phyloP scores from a whole-genome alignment of 192 early-diverging fungal genomes.

The Gryganskiella cystojenkinii region DNA sequence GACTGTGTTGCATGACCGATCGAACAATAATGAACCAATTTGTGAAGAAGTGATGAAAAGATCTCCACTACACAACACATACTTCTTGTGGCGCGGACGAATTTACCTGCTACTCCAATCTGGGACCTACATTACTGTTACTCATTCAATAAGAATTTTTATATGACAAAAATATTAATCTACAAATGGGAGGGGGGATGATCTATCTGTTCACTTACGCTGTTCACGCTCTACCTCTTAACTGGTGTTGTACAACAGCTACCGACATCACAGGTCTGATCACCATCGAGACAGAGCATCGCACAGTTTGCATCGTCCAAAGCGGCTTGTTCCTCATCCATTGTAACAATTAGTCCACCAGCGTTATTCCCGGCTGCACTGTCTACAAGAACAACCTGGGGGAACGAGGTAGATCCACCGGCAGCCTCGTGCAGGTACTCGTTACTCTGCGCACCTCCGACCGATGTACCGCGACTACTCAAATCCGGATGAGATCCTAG shows the following conservation, averaged over 20 bases:
- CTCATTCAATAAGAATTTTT: too few relatives aligned
- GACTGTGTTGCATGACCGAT: too few relatives aligned
- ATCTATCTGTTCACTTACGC: too few relatives aligned
- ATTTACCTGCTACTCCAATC: too few relatives aligned
- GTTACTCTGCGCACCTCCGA: constrained; percentile 16
- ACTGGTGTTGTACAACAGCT: constrained; percentile 44
- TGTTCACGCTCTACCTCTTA: constrained; percentile 43
- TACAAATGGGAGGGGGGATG: too few relatives aligned
- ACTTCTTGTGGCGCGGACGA: too few relatives aligned
- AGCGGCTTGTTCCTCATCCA: neutral
- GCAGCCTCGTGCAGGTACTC: constrained; percentile 5
- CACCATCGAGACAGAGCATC: constrained; percentile 44
- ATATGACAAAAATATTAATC: too few relatives aligned
- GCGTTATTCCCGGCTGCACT: neutral
- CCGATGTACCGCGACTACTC: constrained; percentile 11
- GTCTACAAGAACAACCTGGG: neutral
- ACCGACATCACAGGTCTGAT: constrained; percentile 34
- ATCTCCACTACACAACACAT: too few relatives aligned
- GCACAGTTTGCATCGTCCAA: constrained; percentile 23
- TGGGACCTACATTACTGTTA: too few relatives aligned
- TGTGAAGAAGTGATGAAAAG: too few relatives aligned
- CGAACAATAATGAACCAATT: too few relatives aligned
- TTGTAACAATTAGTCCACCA: too few relatives aligned
- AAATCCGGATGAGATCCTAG: neutral
- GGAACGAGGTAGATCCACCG: neutral